These are phyloP conservation scores for Eucalyptus pauciflora DNA, from an alignment of 345 rosid species.

Conservation along the genomic window DNA sequence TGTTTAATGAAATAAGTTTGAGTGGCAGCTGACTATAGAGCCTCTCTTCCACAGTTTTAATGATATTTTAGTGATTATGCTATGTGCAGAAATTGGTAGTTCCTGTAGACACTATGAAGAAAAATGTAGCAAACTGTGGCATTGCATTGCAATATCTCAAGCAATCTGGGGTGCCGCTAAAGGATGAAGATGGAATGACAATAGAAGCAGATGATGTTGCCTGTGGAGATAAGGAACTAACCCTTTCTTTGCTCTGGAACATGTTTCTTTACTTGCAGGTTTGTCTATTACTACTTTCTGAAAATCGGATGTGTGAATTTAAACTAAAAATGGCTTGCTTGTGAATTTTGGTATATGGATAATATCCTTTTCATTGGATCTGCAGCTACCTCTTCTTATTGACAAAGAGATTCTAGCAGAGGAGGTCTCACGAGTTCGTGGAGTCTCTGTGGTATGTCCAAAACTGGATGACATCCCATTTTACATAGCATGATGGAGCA, in stretches of 20 bases:
- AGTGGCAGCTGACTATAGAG: neutral
- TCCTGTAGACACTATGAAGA: conserved; percentile 70
- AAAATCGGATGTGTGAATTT: neutral
- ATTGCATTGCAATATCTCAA: conserved; percentile 57
- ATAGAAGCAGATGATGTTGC: conserved; percentile 64
- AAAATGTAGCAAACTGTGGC: conserved; percentile 58
- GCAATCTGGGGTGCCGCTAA: conserved; percentile 43
- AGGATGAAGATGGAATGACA: conserved; percentile 62
- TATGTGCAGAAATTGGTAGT: conserved; percentile 58
- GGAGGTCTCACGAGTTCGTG: conserved; percentile 50
- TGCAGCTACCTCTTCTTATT: conserved; percentile 78
- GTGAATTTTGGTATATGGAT: neutral
- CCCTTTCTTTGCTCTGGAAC: conserved; percentile 79
- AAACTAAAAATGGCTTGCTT: neutral
- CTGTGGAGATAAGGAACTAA: conserved; percentile 76
- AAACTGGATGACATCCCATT: neutral
- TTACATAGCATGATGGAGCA: neutral
- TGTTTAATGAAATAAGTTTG: neutral
- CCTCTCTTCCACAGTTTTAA: neutral
- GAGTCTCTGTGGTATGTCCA: conserved; percentile 38
- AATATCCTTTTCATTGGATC: neutral
- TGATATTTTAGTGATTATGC: neutral
- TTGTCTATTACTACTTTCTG: neutral
- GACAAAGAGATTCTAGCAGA: conserved; percentile 32
- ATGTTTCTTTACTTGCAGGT: conserved; percentile 88